These are phyloP conservation scores for Forsythia suspensa DNA, from an alignment of 257 asterid species.

Conservation along the genomic window DNA sequence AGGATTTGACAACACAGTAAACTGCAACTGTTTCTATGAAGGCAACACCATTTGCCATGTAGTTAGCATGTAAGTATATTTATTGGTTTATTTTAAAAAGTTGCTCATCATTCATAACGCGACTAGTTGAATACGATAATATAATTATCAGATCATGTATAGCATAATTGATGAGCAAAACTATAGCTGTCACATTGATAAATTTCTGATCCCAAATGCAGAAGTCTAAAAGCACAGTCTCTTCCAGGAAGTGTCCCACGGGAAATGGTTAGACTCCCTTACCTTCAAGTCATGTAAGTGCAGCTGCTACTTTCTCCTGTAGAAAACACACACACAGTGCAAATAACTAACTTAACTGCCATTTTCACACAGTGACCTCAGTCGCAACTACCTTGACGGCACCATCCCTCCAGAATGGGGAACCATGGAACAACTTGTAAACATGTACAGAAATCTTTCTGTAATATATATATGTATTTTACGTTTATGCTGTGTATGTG, in stretches of 20 bases:
- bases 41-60: conserved; percentile 54
- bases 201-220: conserved; percentile 20
- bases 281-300: conserved; percentile 59
- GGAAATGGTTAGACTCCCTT: conserved; percentile 56
- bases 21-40: conserved; percentile 43
- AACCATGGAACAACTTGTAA: conserved; percentile 51
- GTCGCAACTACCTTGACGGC: conserved; percentile 71
- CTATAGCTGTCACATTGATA: too few relatives aligned
- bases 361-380: conserved; percentile 48
- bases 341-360: conserved; percentile 13
- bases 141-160: too few relatives aligned
- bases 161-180: too few relatives aligned
- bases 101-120: too few relatives aligned
- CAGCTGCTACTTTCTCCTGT: background rate
- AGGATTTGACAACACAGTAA: conserved; percentile 38
- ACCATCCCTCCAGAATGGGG: conserved; percentile 76
- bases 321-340: background rate
- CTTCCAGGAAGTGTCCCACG: conserved; percentile 59
- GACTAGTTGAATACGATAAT: too few relatives aligned
- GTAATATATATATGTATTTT: too few relatives aligned
- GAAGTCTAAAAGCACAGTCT: conserved; percentile 52
- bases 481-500: background rate
- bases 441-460: conserved; percentile 22
- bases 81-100: background rate
- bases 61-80: conserved; percentile 42